Conservation (phyloP, 2,329 filamentous ascomycete genomes). For the Microdochium paspali region DNA sequence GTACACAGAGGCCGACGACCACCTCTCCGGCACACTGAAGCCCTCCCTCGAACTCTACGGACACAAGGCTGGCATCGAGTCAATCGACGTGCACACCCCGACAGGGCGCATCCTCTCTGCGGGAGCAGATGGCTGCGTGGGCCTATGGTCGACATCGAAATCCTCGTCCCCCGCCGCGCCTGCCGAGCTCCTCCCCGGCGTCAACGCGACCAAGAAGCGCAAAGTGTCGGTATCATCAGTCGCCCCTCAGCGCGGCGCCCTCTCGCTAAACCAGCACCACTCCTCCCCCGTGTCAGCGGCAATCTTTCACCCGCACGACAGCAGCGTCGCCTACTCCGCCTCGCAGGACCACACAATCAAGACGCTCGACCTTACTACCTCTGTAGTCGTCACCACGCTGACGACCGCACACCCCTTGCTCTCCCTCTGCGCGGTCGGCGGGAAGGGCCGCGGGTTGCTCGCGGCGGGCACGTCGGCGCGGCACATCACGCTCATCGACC, state of each 20-base stretch:
- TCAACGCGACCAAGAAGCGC: conserved; percentile 63
- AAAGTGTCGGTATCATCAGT: conserved; percentile 47
- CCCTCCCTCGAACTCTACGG: conserved; percentile 76
- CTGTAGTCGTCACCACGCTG: conserved; percentile 67
- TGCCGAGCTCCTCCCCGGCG: conserved; percentile 56
- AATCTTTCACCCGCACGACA: conserved; percentile 75
- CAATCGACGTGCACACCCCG: conserved; percentile 62
- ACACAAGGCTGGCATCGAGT: conserved; percentile 66
- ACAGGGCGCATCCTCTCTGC: conserved; percentile 77
- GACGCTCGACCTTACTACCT: conserved; percentile 84
- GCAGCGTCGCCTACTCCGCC: conserved; percentile 82
- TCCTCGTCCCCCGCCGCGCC: conserved; percentile 67
- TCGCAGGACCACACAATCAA: conserved; percentile 87
- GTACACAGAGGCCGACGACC: conserved; percentile 59
- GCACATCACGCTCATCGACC: conserved; percentile 90
- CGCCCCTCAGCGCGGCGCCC: conserved; percentile 65
- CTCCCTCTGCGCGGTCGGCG: conserved; percentile 64
- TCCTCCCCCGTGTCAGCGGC: conserved; percentile 66
- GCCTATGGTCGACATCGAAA: conserved; percentile 82
- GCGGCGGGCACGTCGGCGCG: conserved; percentile 74
- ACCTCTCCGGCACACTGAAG: conserved; percentile 53
- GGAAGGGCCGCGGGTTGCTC: conserved; percentile 45
- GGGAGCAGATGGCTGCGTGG: conserved; percentile 72
- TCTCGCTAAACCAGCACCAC: conserved; percentile 66
- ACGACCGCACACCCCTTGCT: conserved; percentile 78